Evolutionary conservation across 352 stramenopile species (phyloP).

Genomic region (Aphanomyces stellatus): DNA sequence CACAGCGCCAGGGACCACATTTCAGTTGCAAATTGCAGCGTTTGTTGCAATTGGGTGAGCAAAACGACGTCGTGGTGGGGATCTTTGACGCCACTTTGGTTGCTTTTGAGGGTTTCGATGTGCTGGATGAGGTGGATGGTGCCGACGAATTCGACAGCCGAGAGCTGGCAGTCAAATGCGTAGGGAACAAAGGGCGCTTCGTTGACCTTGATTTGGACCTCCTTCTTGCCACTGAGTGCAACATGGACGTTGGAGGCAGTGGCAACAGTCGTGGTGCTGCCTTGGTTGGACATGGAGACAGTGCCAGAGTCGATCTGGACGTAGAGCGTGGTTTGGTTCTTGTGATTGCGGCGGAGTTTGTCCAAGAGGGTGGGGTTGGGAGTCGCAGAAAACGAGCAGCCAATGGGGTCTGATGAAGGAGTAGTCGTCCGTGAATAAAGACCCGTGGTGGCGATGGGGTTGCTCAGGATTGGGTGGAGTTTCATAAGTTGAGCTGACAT

Average conservation of each 20-base stretch:
- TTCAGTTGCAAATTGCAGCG: not conserved
- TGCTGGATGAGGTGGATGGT: slow-evolving; percentile 4
- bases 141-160: slow-evolving; percentile 9
- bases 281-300: not conserved
- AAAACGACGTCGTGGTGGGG: not conserved
- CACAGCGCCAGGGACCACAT: slow-evolving; percentile 5
- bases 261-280: not conserved
- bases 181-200: not conserved
- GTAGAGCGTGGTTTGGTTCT: not conserved
- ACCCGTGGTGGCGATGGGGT: too few species aligned
- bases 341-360: not conserved
- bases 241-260: not conserved
- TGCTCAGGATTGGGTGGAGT: too few species aligned
- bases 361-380: not conserved
- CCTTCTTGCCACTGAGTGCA: not conserved
- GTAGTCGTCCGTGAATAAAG: too few species aligned
- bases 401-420: too few species aligned
- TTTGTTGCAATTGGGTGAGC: not conserved
- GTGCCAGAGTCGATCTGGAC: slow-evolving; percentile 1
- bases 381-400: not conserved
- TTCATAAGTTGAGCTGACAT: too few species aligned
- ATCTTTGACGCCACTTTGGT: too few species aligned
- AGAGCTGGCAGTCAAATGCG: not conserved
- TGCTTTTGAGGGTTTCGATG: not conserved
- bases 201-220: not conserved